Base-by-base conservation (phyloP, 2,329 filamentous ascomycete genomes). In the Aspergillus pseudoviridinutans region DNA sequence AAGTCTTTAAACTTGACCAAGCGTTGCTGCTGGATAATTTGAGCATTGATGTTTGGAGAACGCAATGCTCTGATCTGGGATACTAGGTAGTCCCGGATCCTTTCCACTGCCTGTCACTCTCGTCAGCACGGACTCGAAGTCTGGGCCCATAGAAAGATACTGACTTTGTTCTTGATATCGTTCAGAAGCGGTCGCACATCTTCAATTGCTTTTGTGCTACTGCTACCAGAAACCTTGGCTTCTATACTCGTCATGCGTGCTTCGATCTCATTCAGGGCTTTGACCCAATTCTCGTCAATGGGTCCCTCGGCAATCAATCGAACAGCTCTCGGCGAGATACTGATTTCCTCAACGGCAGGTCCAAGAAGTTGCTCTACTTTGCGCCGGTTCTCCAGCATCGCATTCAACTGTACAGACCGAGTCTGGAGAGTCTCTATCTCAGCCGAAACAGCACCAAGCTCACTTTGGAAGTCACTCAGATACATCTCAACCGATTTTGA, bases 41-140 rank as follows among this genome's bases (percentile, higher is more conserved):
- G 94, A 2, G 93, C 92, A 72, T 99, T 97, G 73, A 97, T 96
- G 68, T 93, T 94, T 14, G 94, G 94, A 27, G 93, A 96, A 56
- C 94, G 86, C 53, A 99, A 80, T 4, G 92, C 91, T 74, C 96
- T 96, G 72, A 99, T 94, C 72, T 97, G 93, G 17, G 90, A 85
- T 12, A 99, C 94, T 41, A 99, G 82, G 69, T 96, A 95, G 73
- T 99, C 94, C 58, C 95, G 85, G 72, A 97, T 96, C 56, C 94
- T 86, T 75, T 97, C 92, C 28, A 96, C 82, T n/a, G 92, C 93
- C 86, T 89, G 56, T 35, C 52, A 1, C 28, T 25, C 28, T 50
- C 22, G 51, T 65, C 54, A 64, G 51, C 51, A 47, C 25, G 60
- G 54, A 17, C 53, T 20, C 28, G 42, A 46, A 47, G 29, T 5